Evolutionary conservation across 768 basidiomycete species (phyloP).

Genomic region (Macrolepiota dolichaula): DNA sequence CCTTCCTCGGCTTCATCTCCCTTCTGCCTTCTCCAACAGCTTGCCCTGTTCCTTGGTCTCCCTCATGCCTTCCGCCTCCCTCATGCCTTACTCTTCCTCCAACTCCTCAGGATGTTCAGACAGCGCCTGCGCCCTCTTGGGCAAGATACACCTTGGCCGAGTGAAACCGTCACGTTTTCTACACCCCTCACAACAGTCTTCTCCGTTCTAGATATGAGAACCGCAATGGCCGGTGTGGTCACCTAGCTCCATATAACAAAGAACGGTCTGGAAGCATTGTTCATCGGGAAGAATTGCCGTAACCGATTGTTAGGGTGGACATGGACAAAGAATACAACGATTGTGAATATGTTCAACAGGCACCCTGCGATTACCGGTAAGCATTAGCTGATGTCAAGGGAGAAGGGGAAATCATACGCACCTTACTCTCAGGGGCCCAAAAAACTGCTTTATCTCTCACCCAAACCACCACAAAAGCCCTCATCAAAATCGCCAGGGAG

Average conservation of each 20-base stretch:
- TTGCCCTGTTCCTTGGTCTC: too few relatives aligned
- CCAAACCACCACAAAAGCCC: too few relatives aligned
- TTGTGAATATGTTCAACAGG: conserved; percentile 32
- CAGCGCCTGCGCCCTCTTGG: conserved; percentile 19
- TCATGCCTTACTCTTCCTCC: neutral
- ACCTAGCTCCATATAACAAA: conserved; percentile 41
- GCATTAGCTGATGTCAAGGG: too few relatives aligned
- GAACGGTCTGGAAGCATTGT: conserved; percentile 34
- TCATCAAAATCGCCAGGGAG: too few relatives aligned
- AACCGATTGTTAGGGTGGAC: conserved; percentile 37
- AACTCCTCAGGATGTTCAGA: neutral
- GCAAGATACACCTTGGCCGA: conserved; percentile 24
- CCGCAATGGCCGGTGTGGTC: conserved; percentile 37
- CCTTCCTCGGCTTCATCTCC: too few relatives aligned
- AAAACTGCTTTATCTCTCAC: too few relatives aligned
- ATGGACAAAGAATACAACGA: conserved; percentile 38
- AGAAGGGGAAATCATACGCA: conserved; percentile 16
- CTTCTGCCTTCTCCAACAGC: too few relatives aligned
- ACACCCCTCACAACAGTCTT: conserved; percentile 42
- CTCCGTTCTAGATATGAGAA: conserved; percentile 42
- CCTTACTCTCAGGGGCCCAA: conserved; percentile 27
- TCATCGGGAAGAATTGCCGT: conserved; percentile 36
- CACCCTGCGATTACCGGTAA: conserved; percentile 14
- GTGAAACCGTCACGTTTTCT: conserved; percentile 26
- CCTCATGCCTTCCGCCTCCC: too few relatives aligned